Percentiles rank a stretch among this genome's conserved stretches.
These are phyloP conservation scores for Aphanomyces astaci DNA, from an alignment of 352 stramenopile species.

Conservation along the genomic window DNA sequence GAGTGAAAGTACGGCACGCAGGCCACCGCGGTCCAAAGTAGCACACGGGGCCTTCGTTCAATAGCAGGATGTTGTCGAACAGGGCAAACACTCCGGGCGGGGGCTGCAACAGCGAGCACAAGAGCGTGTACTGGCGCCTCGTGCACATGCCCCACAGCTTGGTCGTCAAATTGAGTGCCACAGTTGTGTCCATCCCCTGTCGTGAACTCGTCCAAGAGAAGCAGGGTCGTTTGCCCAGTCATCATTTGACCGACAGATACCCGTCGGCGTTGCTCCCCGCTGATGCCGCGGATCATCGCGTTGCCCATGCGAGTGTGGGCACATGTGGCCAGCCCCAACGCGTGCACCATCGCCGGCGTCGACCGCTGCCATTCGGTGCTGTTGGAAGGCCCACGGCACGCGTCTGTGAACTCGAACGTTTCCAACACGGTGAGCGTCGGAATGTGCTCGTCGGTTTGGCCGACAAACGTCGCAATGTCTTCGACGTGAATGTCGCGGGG, in stretches of 20 bases:
- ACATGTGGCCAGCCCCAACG: slow-evolving; percentile 32
- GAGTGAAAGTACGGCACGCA: slow-evolving; percentile 15
- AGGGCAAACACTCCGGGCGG: slow-evolving; percentile 75
- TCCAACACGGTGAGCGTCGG: slow-evolving; percentile 26
- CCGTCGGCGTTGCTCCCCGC: slow-evolving; percentile 7
- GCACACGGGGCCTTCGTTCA: slow-evolving; percentile 54
- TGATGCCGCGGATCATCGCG: slow-evolving; percentile 24
- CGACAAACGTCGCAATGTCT: slow-evolving; percentile 19
- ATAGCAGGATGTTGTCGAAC: slow-evolving; percentile 82
- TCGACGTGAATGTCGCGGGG: background rate
- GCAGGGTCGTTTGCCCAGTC: slow-evolving; percentile 1
- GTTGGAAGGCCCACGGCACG: slow-evolving; percentile 12
- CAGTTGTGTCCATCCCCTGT: slow-evolving; percentile 25
- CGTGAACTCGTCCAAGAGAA: slow-evolving; percentile 22
- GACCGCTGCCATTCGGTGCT: slow-evolving; percentile 11
- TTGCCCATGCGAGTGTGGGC: slow-evolving; percentile 18
- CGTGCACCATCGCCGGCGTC: slow-evolving; percentile 38
- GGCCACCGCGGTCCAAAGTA: slow-evolving; percentile 43
- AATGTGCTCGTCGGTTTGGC: slow-evolving; percentile 27
- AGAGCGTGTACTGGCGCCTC: slow-evolving; percentile 18
- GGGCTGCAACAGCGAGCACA: slow-evolving; percentile 59
- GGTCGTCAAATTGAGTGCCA: slow-evolving; percentile 34
- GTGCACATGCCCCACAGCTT: slow-evolving; percentile 38
- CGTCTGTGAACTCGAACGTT: slow-evolving; percentile 29
- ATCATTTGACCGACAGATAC: slow-evolving; percentile 22